Base-by-base conservation (phyloP, 2,329 filamentous ascomycete species). In the Penicillium expansum region DNA sequence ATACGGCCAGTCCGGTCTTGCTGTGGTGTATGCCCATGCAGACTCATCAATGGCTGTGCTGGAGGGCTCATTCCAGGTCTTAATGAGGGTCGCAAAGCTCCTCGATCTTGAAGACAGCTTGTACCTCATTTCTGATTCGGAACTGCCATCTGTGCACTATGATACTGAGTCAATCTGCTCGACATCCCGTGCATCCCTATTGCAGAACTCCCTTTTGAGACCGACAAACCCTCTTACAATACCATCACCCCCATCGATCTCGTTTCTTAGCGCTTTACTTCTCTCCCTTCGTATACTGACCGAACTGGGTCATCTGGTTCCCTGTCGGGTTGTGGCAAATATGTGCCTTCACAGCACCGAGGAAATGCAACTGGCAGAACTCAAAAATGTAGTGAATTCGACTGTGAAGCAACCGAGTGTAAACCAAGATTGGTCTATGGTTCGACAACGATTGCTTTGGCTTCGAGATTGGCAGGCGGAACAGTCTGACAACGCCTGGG, bases 1-100 rank as follows among this genome's bases (percentile, higher is more conserved):
- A 48, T 87, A 86, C 66, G 82, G 80, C 2, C 84, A 87, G 65
- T 77, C 82, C 27, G 83, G 80, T 7, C 77, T 87, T 60, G 82
- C 84, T n/a, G 76, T 80, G 43, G 76, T 86, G 35, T 87, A 87
- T 67, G 75, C 82, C 13, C 78, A 80, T 24, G 69, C 81, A 13
- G 75, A 78, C 18, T 74, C 76, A 42, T 78, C 75, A 16, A 62
- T 69, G 42, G 71, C 76, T 27, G 77, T 77, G 2, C 64, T 86
- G 30, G 76, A 78, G 9, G 78, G 68, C 11, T 74, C 81, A 9
- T 79, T 82, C 62, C 69, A 75, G 11, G 74, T 86, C 16, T 69
- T 85, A 8, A 72, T 71, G 3, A 77, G 82, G 24, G 74, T 85
- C 59, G 77, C 81, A 18, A 71, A 75, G 48, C 73, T 86, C 16